These are phyloP conservation scores for Phytophthora hibernalis DNA, from an alignment of 352 stramenopile species.

Conservation along the genomic window DNA sequence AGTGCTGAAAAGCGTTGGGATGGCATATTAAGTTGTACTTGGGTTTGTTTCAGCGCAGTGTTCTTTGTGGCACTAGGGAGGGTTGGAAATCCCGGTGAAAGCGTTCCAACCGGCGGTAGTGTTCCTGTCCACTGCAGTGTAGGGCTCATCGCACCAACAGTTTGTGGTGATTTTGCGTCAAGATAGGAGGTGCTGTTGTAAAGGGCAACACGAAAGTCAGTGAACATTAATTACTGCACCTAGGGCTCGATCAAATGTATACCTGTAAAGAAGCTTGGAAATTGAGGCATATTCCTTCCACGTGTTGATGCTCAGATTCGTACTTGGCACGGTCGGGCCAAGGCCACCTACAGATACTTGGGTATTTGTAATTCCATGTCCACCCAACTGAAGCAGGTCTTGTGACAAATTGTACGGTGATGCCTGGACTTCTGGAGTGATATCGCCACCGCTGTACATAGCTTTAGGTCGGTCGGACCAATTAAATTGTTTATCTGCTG, in stretches of 20 bases:
- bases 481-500: constrained; percentile 23
- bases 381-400: constrained; percentile 29
- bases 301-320: constrained; percentile 55
- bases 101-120: constrained; percentile 35
- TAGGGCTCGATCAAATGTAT: neutral
- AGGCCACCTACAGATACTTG: constrained; percentile 13
- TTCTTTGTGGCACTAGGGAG: constrained; percentile 23
- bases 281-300: constrained; percentile 82
- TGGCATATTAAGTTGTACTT: neutral
- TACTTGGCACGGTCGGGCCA: constrained; percentile 25
- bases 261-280: constrained; percentile 81
- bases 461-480: constrained; percentile 24
- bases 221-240: neutral
- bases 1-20: constrained; percentile 64
- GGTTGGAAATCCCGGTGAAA: constrained; percentile 24
- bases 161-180: constrained; percentile 14
- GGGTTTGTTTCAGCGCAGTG: neutral
- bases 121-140: constrained; percentile 26
- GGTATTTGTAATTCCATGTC: constrained; percentile 10
- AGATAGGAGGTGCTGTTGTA: constrained; percentile 20
- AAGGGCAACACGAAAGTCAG: neutral
- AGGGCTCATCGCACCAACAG: neutral
- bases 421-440: constrained; percentile 19
- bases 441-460: constrained; percentile 25
- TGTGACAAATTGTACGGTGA: constrained; percentile 35